A percentile compares a stretch with the other conserved stretches of the same genome.
phyloP scores from a whole-genome alignment of 805 yeast genomes.

The Wickerhamomyces bovis region DNA sequence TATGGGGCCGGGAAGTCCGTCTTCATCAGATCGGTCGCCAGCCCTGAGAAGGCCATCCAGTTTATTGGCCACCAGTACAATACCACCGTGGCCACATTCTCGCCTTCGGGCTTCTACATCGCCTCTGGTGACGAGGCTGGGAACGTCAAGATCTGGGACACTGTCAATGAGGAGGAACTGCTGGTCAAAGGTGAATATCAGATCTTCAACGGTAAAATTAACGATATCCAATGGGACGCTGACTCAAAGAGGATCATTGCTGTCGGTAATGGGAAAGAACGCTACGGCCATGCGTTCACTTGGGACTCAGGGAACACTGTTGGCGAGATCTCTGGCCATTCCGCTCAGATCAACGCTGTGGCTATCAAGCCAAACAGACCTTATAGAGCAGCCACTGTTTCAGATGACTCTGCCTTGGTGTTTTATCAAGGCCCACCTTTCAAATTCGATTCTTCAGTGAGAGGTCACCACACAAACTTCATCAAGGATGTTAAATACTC shows the following conservation, averaged over 20 bases:
- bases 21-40: conserved; percentile 56
- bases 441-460: conserved; percentile 67
- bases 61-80: conserved; percentile 64
- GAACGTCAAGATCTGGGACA: conserved; percentile 83
- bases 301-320: conserved; percentile 96
- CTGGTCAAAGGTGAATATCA: conserved; percentile 73
- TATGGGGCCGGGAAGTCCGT: conserved; percentile 78
- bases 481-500: conserved; percentile 78
- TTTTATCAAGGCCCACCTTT: conserved; percentile 92
- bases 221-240: conserved; percentile 86
- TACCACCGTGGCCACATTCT: conserved; percentile 79
- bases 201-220: conserved; percentile 74
- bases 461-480: conserved; percentile 72
- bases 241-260: conserved; percentile 84
- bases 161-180: conserved; percentile 43
- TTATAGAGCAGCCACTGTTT: conserved; percentile 85
- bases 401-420: conserved; percentile 82
- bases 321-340: conserved; percentile 93
- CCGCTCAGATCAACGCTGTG: conserved; percentile 77
- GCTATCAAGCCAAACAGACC: conserved; percentile 80
- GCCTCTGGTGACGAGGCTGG: conserved; percentile 95
- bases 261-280: conserved; percentile 90
- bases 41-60: conserved; percentile 50
- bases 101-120: conserved; percentile 85
- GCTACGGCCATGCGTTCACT: conserved; percentile 87